phyloP scores from a whole-genome alignment of 1,284 basidiomycete species.

The Irpex sp. region DNA sequence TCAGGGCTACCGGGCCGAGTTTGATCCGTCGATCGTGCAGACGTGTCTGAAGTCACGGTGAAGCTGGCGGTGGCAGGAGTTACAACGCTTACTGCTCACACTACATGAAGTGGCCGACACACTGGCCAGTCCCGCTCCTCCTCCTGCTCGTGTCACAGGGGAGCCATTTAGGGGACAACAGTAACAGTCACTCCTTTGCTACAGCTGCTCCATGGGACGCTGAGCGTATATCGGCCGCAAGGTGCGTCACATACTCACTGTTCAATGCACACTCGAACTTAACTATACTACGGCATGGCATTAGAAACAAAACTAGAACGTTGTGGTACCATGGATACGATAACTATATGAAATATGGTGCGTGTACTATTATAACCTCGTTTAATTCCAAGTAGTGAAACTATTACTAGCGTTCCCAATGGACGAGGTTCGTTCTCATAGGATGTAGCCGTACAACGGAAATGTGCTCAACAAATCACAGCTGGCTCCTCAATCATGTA shows the following conservation, averaged over 20 bases:
- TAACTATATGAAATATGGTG: conserved; percentile 77
- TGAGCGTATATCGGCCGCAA: conserved; percentile 55
- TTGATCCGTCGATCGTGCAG: conserved; percentile 4
- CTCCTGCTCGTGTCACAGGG: conserved; percentile 46
- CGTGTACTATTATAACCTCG: conserved; percentile 19
- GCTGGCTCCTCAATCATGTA: conserved; percentile 86
- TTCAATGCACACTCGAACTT: background rate
- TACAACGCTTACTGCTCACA: conserved; percentile 3
- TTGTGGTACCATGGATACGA: conserved; percentile 84
- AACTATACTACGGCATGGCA: background rate
- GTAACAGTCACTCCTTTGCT: conserved; percentile 29
- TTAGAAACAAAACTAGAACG: conserved; percentile 65
- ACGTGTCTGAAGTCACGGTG: conserved; percentile 7
- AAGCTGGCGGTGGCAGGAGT: background rate
- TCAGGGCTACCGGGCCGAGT: background rate
- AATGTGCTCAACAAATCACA: conserved; percentile 27
- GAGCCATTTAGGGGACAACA: conserved; percentile 35
- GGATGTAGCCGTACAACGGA: background rate
- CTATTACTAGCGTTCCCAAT: conserved; percentile 67
- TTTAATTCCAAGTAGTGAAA: background rate
- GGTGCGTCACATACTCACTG: conserved; percentile 37
- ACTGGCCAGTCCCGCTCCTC: conserved; percentile 57
- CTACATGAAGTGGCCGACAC: conserved; percentile 62
- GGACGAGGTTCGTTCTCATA: conserved; percentile 57
- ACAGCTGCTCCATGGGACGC: conserved; percentile 48